A percentile compares a stretch with the other conserved stretches of the same genome.
These are phyloP conservation scores for bread wheat (Triticum aestivum) DNA, from an alignment of 176 grass and related monocot species.

Conservation along the genomic window DNA sequence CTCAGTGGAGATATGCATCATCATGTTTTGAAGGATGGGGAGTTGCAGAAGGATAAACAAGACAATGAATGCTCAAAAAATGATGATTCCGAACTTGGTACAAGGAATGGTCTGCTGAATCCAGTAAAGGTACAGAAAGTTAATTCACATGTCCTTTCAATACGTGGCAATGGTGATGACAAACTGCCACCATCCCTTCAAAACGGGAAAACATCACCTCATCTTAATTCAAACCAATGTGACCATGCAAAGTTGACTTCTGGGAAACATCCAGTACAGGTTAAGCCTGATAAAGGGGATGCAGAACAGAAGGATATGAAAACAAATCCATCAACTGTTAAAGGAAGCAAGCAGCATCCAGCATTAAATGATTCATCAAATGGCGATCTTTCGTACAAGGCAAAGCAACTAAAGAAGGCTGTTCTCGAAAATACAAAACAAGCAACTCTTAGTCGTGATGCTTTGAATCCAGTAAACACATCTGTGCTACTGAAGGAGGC, in stretches of 20 bases:
- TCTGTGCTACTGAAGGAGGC: slow-evolving; percentile 75
- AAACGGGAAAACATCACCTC: slow-evolving; percentile 22
- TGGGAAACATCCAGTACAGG: slow-evolving; percentile 17
- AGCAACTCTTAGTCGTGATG: slow-evolving; percentile 38
- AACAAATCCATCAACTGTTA: slow-evolving; percentile 30
- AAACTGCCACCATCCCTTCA: slow-evolving; percentile 18
- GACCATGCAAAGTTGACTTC: slow-evolving; percentile 22
- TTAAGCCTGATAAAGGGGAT: slow-evolving; percentile 41
- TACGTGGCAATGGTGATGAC: slow-evolving; percentile 13
- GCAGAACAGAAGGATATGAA: slow-evolving; percentile 32
- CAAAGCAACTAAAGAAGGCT: slow-evolving; percentile 33
- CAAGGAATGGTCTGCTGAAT: slow-evolving; percentile 29
- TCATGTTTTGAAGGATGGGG: slow-evolving; percentile 29
- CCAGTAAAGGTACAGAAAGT: slow-evolving; percentile 16
- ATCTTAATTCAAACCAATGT: slow-evolving; percentile 27
- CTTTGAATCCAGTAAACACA: slow-evolving; percentile 49
- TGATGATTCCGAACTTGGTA: slow-evolving; percentile 15
- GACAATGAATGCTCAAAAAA: slow-evolving; percentile 21
- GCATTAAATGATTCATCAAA: slow-evolving; percentile 22
- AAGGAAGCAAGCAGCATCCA: slow-evolving; percentile 39
- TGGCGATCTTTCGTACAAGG: slow-evolving; percentile 9
- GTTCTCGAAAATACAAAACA: slow-evolving; percentile 42
- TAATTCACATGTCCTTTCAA: neutral
- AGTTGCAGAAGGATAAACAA: slow-evolving; percentile 40
- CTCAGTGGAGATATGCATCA: slow-evolving; percentile 17